Conservation (phyloP, 305 asterid genomes). For the Solanum hybrid region DNA sequence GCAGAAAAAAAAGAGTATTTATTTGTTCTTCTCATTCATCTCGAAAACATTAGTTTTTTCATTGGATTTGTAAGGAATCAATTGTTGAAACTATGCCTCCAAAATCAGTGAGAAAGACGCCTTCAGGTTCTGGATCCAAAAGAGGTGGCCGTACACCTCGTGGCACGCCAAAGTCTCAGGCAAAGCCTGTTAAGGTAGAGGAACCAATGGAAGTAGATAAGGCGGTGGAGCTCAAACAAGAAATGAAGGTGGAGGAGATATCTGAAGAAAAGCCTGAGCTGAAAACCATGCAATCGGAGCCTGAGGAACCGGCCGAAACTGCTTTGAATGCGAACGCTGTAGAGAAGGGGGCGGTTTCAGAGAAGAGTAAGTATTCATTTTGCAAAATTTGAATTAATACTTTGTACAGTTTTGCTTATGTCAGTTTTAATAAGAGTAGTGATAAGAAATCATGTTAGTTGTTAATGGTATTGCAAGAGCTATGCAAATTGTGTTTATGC, state of each 20-base stretch:
- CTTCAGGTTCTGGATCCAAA: constrained; percentile 69
- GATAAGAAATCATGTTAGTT: background rate
- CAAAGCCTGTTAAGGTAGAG: background rate
- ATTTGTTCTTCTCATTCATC: background rate
- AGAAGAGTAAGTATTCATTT: background rate
- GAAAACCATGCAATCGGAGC: background rate
- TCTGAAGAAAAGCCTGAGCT: constrained; percentile 11
- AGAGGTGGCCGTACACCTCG: constrained; percentile 43
- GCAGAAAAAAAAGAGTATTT: background rate
- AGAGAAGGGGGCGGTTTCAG: background rate
- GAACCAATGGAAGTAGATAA: constrained; percentile 21
- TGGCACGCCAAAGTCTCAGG: constrained; percentile 24
- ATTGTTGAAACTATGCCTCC: constrained; percentile 51
- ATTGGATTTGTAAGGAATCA: background rate
- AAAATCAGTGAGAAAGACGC: constrained; percentile 43
- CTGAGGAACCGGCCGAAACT: background rate
- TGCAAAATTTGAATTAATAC: background rate
- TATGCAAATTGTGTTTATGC: background rate
- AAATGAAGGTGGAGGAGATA: constrained; percentile 16
- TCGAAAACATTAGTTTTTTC: background rate
- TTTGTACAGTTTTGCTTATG: background rate
- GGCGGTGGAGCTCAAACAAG: constrained; percentile 11
- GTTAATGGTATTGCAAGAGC: background rate
- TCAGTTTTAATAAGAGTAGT: background rate
- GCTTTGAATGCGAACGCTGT: background rate